Evolutionary conservation across 352 stramenopile species (phyloP).

Genomic region (Phytophthora parvispora): DNA sequence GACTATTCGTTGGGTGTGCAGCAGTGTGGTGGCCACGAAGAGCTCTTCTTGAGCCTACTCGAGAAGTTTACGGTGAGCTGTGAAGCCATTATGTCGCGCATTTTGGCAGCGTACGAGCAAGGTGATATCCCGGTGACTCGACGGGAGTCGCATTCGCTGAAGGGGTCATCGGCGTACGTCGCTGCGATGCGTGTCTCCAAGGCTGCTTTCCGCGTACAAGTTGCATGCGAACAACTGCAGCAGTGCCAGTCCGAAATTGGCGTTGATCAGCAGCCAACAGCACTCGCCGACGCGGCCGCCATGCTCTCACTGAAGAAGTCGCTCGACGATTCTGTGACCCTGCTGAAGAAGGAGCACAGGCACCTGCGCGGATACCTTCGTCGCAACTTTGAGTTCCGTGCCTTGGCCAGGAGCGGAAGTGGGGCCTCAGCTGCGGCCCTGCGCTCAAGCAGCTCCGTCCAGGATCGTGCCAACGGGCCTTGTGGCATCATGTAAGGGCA

Average conservation of each 20-base stretch:
- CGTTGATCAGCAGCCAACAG: conserved; percentile 20
- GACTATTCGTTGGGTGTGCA: conserved; percentile 84
- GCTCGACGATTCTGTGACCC: conserved; percentile 32
- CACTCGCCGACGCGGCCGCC: conserved; percentile 22
- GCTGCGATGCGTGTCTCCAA: conserved; percentile 85
- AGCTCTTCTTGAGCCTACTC: conserved; percentile 82
- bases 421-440: conserved; percentile 18
- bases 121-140: conserved; percentile 61
- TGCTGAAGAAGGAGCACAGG: conserved; percentile 73
- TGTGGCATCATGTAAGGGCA: conserved; percentile 46
- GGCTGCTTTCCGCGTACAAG: conserved; percentile 81
- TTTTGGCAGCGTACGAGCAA: conserved; percentile 55
- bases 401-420: conserved; percentile 28
- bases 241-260: conserved; percentile 43
- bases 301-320: conserved; percentile 35
- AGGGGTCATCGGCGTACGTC: conserved; percentile 85
- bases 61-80: conserved; percentile 82
- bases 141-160: conserved; percentile 84
- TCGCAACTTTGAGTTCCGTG: conserved; percentile 84
- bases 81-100: conserved; percentile 64
- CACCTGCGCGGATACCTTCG: conserved; percentile 79
- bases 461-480: conserved; percentile 36
- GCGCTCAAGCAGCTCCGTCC: conserved; percentile 10
- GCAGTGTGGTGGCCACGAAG: conserved; percentile 82
- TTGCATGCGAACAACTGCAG: conserved; percentile 77